Percentiles rank a stretch among this genome's conserved stretches.
phyloP scores from a whole-genome alignment of 768 basidiomycete genomes.

The Termitomyces bulborhizus region DNA sequence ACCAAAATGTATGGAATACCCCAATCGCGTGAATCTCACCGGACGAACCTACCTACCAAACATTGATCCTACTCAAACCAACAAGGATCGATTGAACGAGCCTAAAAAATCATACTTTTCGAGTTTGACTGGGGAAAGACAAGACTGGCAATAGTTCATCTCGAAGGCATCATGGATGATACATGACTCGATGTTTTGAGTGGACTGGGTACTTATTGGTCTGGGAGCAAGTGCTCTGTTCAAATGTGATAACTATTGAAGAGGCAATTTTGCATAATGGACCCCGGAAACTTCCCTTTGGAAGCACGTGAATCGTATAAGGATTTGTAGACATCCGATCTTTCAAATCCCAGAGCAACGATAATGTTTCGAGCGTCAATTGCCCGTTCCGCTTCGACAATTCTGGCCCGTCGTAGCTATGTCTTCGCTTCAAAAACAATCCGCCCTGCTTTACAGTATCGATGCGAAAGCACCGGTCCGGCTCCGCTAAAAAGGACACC shows the following conservation, averaged over 20 bases:
- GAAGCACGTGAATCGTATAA: neutral
- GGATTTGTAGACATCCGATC: neutral
- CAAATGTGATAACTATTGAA: neutral
- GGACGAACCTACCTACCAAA: too few species aligned
- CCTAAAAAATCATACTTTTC: too few species aligned
- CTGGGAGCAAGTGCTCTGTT: too few species aligned
- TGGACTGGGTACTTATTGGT: too few species aligned
- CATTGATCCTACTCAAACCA: too few species aligned
- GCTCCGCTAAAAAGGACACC: conserved; percentile 18
- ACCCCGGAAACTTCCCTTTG: neutral
- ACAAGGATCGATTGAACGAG: too few species aligned
- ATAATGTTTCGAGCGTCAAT: conserved; percentile 24
- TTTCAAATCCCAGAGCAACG: neutral
- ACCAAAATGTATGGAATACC: too few species aligned
- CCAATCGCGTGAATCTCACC: too few species aligned
- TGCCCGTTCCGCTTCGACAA: conserved; percentile 17
- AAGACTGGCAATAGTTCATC: too few species aligned
- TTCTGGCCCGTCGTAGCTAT: conserved; percentile 12
- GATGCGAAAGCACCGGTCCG: conserved; percentile 14
- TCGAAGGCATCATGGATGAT: too few species aligned
- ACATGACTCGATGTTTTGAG: too few species aligned
- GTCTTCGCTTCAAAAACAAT: conserved; percentile 7
- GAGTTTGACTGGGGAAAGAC: too few species aligned
- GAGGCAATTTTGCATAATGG: neutral
- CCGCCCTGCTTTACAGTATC: conserved; percentile 6